These are phyloP conservation scores for Aspergillus spinulosporus DNA, from an alignment of 2,329 filamentous ascomycete genomes.

Conservation along the genomic window DNA sequence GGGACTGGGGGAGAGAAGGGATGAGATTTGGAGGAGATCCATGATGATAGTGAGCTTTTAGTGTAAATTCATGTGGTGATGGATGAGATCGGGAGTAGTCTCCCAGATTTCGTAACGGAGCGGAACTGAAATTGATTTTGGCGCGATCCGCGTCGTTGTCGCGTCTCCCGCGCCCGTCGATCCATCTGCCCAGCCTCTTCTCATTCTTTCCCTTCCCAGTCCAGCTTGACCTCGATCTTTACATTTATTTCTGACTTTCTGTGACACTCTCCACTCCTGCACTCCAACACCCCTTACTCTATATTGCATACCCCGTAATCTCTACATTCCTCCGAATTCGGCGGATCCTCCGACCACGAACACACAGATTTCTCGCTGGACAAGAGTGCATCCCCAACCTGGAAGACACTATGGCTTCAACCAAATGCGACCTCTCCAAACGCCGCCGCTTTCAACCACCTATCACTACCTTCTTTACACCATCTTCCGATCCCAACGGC, in stretches of 20 bases:
- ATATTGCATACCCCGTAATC: neutral
- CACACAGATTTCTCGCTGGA: neutral
- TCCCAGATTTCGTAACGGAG: too few species aligned
- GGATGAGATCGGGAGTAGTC: too few species aligned
- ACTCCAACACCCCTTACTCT: neutral
- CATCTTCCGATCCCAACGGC: slow-evolving; percentile 5
- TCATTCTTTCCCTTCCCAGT: slow-evolving; percentile 8
- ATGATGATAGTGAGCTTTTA: neutral
- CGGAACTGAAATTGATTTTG: slow-evolving; percentile 19
- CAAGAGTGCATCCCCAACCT: too few species aligned
- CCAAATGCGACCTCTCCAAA: slow-evolving; percentile 31
- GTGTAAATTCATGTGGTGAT: too few species aligned
- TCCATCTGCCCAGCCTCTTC: slow-evolving; percentile 22
- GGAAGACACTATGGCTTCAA: slow-evolving; percentile 1
- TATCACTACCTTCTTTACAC: slow-evolving; percentile 42
- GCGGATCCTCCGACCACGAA: neutral
- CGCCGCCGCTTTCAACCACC: slow-evolving; percentile 48
- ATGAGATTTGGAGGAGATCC: slow-evolving; percentile 18
- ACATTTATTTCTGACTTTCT: neutral
- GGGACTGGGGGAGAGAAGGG: slow-evolving; percentile 21
- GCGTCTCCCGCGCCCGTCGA: neutral
- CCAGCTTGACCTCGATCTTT: neutral
- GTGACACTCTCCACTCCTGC: neutral
- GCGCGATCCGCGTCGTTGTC: slow-evolving; percentile 22
- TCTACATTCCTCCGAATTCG: neutral